phyloP scores from a whole-genome alignment of 768 basidiomycete species.

The Hydnum rufescens region DNA sequence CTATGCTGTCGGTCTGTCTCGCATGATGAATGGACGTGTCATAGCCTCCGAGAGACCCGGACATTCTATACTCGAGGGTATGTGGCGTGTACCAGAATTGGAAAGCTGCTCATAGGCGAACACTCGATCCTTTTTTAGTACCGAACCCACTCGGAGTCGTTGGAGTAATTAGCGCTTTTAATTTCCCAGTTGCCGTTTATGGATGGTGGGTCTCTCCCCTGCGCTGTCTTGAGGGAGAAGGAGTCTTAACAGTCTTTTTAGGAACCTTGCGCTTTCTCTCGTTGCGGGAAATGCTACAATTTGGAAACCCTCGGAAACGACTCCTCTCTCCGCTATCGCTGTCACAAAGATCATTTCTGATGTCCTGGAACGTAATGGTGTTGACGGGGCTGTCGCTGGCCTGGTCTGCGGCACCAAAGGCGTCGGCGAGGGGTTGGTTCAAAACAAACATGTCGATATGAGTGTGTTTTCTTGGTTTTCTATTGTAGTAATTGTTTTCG shows the following conservation, averaged over 20 bases:
- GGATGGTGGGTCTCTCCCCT: slow-evolving; percentile 39
- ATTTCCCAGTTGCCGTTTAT: slow-evolving; percentile 88
- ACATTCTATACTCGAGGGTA: slow-evolving; percentile 79
- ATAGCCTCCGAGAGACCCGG: slow-evolving; percentile 79
- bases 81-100: slow-evolving; percentile 6
- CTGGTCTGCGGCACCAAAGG: slow-evolving; percentile 72
- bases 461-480: slow-evolving; percentile 24
- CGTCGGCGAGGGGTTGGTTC: slow-evolving; percentile 59
- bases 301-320: slow-evolving; percentile 88
- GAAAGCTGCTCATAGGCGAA: slow-evolving; percentile 9
- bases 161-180: slow-evolving; percentile 75
- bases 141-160: slow-evolving; percentile 73
- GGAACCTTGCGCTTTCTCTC: slow-evolving; percentile 80
- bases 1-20: slow-evolving; percentile 79
- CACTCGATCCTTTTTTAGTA: slow-evolving; percentile 26
- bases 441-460: slow-evolving; percentile 54
- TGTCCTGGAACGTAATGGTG: slow-evolving; percentile 62
- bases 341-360: slow-evolving; percentile 65
- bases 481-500: neutral
- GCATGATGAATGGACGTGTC: slow-evolving; percentile 85
- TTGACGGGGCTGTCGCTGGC: slow-evolving; percentile 68
- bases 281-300: slow-evolving; percentile 83
- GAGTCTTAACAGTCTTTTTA: slow-evolving; percentile 15
- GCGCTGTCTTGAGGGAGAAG: slow-evolving; percentile 1
- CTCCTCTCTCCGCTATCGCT: slow-evolving; percentile 79